Conservation (phyloP, 2,329 filamentous ascomycete genomes). For the Colletotrichum tamarilloi region DNA sequence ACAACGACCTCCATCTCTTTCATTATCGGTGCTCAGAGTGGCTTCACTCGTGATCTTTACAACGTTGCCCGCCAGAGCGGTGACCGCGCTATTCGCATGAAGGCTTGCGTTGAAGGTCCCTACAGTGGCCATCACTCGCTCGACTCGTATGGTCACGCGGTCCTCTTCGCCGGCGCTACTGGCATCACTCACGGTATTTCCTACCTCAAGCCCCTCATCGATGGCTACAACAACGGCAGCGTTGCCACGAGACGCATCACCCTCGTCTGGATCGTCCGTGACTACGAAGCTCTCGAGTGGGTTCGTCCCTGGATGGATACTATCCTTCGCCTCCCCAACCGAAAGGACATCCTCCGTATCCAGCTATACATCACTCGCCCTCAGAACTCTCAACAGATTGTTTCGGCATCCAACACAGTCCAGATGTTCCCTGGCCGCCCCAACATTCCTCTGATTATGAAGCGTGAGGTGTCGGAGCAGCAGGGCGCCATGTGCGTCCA, state of each 20-base stretch:
- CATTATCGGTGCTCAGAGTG: constrained; percentile 87
- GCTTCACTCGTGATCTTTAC: constrained; percentile 87
- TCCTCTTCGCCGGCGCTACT: constrained; percentile 92
- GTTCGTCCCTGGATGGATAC: constrained; percentile 85
- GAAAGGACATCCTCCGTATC: constrained; percentile 85
- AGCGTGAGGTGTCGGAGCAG: constrained; percentile 84
- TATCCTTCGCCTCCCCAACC: constrained; percentile 81
- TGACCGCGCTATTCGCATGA: constrained; percentile 68
- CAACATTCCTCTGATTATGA: constrained; percentile 81
- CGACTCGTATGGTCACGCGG: constrained; percentile 89
- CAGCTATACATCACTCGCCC: constrained; percentile 92
- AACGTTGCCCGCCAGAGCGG: constrained; percentile 69
- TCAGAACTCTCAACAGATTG: constrained; percentile 83
- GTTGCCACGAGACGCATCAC: constrained; percentile 85
- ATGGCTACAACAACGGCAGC: constrained; percentile 75
- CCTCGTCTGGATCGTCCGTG: constrained; percentile 93
- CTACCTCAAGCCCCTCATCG: constrained; percentile 82
- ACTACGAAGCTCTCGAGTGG: constrained; percentile 91
- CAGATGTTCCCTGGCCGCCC: constrained; percentile 94
- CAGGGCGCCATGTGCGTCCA: constrained; percentile 90
- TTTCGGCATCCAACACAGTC: constrained; percentile 80
- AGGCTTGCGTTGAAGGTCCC: constrained; percentile 87
- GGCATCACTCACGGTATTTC: constrained; percentile 96
- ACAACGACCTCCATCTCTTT: constrained; percentile 75
- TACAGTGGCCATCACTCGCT: constrained; percentile 87